Evolutionary conservation across 441 rosid species (phyloP).

Genomic region (Kokia cookei): DNA sequence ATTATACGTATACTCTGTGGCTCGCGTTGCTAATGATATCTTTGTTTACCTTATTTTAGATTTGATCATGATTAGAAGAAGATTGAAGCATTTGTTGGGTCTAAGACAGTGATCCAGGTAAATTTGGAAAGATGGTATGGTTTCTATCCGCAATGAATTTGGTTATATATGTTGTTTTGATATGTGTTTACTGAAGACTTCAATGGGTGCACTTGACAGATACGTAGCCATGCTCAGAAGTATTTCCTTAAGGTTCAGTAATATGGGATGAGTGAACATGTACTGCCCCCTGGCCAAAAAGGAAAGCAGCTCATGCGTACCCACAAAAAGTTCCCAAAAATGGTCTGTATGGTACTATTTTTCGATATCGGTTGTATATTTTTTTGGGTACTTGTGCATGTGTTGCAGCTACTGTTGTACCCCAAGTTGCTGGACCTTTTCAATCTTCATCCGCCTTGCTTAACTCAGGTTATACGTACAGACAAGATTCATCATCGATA

Average conservation of each 20-base stretch:
- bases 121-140: neutral
- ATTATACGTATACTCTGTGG: neutral
- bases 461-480: slow-evolving; percentile 36
- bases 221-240: slow-evolving; percentile 95
- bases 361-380: neutral
- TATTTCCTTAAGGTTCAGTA: slow-evolving; percentile 90
- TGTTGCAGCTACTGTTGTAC: slow-evolving; percentile 32
- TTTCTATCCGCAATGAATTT: neutral
- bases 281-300: slow-evolving; percentile 97
- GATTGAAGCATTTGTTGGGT: slow-evolving; percentile 91
- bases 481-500: slow-evolving; percentile 40
- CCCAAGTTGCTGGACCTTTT: slow-evolving; percentile 36
- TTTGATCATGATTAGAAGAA: slow-evolving; percentile 99
- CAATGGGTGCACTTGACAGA: slow-evolving; percentile 43
- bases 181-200: slow-evolving; percentile 4
- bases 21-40: neutral
- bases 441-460: slow-evolving; percentile 47
- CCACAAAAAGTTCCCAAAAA: slow-evolving; percentile 81
- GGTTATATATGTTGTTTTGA: neutral
- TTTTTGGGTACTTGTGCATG: neutral
- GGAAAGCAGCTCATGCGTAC: slow-evolving; percentile 91
- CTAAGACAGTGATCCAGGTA: slow-evolving; percentile 93
- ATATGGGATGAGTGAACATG: slow-evolving; percentile 76
- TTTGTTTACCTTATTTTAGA: slow-evolving; percentile 28
- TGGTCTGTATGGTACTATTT: slow-evolving; percentile 25